A percentile compares a stretch with the other conserved stretches of the same genome.
phyloP scores from a whole-genome alignment of 768 basidiomycete species.

The Kwoniella bestiolae region DNA sequence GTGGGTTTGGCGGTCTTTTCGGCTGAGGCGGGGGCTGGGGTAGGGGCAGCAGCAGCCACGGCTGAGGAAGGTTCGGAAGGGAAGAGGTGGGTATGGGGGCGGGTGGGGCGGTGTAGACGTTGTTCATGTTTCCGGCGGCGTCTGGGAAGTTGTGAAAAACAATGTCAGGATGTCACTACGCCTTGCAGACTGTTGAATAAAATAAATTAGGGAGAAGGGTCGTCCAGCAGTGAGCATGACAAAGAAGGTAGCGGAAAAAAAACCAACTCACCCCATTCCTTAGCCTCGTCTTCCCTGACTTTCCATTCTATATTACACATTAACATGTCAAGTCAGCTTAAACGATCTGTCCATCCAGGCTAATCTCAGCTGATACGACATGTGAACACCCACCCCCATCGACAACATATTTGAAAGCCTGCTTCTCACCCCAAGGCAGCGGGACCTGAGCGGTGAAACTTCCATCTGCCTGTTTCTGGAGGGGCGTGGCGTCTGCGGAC shows the following conservation, averaged over 20 bases:
- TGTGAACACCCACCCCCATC: conserved; percentile 56
- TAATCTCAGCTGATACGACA: not conserved
- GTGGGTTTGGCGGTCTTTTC: conserved; percentile 27
- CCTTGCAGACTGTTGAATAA: no score
- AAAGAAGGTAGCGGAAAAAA: not conserved
- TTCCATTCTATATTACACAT: conserved; percentile 58
- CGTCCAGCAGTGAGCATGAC: not conserved
- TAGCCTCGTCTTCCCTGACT: conserved; percentile 57
- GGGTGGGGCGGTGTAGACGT: conserved; percentile 56
- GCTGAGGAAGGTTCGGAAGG: not conserved
- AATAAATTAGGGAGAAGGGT: no score
- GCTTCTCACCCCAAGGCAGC: conserved; percentile 54
- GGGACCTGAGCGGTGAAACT: conserved; percentile 44
- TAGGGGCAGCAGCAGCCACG: conserved; percentile 6
- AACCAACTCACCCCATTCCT: conserved; percentile 55
- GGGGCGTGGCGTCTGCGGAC: conserved; percentile 47
- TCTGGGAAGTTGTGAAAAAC: conserved; percentile 30
- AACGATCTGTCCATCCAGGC: not conserved
- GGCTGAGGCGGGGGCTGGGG: conserved; percentile 18
- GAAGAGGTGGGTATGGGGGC: conserved; percentile 28
- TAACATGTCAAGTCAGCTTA: no score
- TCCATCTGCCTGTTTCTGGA: conserved; percentile 49
- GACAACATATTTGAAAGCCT: conserved; percentile 57
- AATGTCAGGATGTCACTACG: not conserved
- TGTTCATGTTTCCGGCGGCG: conserved; percentile 58